These are phyloP conservation scores for Collybia mongolica DNA, from an alignment of 768 basidiomycete species.

Conservation along the genomic window DNA sequence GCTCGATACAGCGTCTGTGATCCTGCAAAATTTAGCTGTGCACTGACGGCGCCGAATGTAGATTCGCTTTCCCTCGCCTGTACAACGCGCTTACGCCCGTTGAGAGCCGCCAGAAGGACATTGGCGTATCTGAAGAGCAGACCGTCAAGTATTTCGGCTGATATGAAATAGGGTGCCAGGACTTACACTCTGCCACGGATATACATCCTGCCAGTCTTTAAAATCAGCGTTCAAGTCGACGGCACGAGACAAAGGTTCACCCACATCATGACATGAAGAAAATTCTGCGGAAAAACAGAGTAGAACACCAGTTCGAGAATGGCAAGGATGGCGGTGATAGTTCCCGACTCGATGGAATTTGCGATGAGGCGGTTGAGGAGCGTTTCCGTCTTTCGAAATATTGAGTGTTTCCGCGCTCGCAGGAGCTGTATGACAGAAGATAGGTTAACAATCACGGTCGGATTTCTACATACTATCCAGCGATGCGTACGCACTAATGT, in stretches of 20 bases:
- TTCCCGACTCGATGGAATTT: conserved; percentile 1
- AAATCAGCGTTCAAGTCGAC: too few relatives aligned
- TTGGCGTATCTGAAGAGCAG: neutral
- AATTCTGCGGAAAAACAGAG: neutral
- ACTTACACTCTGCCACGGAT: neutral
- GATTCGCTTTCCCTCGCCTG: too few relatives aligned
- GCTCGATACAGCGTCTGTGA: neutral
- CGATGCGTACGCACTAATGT: neutral
- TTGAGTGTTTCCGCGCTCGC: neutral
- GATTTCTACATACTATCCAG: neutral
- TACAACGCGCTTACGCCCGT: neutral
- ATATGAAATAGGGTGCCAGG: too few relatives aligned
- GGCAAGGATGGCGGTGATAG: conserved; percentile 2
- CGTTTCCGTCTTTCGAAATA: neutral
- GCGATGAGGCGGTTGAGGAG: conserved; percentile 4
- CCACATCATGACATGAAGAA: neutral
- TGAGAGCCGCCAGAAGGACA: conserved; percentile 1
- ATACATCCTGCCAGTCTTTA: neutral
- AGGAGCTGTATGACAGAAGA: neutral
- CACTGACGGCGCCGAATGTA: too few relatives aligned
- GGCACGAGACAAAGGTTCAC: neutral
- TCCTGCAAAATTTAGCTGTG: too few relatives aligned
- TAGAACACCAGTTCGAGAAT: neutral
- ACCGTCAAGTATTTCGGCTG: neutral
- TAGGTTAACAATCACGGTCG: too few relatives aligned